Percentiles rank a stretch among this genome's conserved stretches.
Evolutionary conservation across 2,329 filamentous ascomycete genomes (phyloP).

Genomic region (Xenosphaeropsis pyriputrescens): DNA sequence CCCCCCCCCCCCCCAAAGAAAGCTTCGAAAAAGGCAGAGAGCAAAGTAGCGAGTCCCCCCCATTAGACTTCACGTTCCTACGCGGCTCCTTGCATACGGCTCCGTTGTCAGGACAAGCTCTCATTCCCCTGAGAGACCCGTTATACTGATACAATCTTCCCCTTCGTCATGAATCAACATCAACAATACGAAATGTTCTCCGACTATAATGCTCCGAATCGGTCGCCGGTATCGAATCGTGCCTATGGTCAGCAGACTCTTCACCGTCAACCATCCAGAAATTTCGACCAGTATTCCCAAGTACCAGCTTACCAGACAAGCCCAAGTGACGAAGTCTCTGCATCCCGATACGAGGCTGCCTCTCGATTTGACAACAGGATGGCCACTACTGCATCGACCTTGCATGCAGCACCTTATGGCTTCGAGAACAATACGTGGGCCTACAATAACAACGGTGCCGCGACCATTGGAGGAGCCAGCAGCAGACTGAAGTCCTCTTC

Average conservation of each 20-base stretch:
- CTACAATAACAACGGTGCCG: constrained; percentile 44
- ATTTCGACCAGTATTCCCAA: constrained; percentile 60
- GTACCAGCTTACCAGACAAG: constrained; percentile 56
- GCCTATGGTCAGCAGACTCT: constrained; percentile 45
- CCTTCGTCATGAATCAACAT: constrained; percentile 25
- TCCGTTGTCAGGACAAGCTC: not conserved
- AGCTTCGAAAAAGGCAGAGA: too few species aligned
- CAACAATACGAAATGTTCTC: constrained; percentile 58
- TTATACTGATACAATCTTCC: not conserved
- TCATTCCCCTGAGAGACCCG: too few species aligned
- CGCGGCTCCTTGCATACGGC: not conserved
- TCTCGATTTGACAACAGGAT: constrained; percentile 29
- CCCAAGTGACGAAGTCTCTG: not conserved
- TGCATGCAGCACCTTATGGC: constrained; percentile 43
- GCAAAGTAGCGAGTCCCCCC: too few species aligned
- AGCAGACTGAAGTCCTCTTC: constrained; percentile 38
- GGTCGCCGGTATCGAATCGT: constrained; percentile 62
- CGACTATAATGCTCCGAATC: constrained; percentile 48
- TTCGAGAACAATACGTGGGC: constrained; percentile 76
- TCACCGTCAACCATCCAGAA: constrained; percentile 60
- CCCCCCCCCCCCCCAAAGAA: too few species aligned
- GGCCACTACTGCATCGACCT: constrained; percentile 5
- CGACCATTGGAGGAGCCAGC: constrained; percentile 48
- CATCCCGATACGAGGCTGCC: constrained; percentile 29
- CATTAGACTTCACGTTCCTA: not conserved